A percentile compares a stretch with the other conserved stretches of the same genome.
Evolutionary conservation across 306 rosid genomes (phyloP).

Genomic region (Ziziphus jujuba): DNA sequence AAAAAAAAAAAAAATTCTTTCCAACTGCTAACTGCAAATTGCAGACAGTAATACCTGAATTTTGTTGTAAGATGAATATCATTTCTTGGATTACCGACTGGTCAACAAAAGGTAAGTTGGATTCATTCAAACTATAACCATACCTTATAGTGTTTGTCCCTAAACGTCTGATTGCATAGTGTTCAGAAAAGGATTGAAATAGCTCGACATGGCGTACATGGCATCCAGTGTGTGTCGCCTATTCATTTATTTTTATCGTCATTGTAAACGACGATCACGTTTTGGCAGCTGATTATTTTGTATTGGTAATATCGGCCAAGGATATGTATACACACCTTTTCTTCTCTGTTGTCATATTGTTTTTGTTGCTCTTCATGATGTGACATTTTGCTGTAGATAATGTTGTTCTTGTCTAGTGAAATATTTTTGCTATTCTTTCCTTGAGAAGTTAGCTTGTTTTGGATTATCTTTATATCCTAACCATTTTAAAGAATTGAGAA

Average conservation of each 20-base stretch:
- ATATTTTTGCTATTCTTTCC: background rate
- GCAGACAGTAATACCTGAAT: conserved; percentile 21
- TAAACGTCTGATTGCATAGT: background rate
- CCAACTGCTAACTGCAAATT: conserved; percentile 13
- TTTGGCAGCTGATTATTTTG: background rate
- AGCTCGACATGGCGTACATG: background rate
- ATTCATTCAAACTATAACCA: background rate
- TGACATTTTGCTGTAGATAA: background rate
- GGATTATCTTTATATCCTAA: too few species aligned
- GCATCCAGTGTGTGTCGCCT: background rate
- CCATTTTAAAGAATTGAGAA: too few species aligned
- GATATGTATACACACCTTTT: background rate
- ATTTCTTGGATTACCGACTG: conserved; percentile 16
- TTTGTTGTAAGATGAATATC: background rate
- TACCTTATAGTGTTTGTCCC: background rate
- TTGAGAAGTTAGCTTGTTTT: too few species aligned
- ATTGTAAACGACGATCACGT: background rate
- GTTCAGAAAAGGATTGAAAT: background rate
- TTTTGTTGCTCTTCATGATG: background rate
- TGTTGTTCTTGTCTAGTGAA: background rate
- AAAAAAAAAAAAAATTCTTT: background rate
- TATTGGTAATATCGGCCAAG: background rate
- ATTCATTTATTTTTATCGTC: background rate
- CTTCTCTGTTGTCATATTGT: background rate
- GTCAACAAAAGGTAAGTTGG: background rate